phyloP scores from a whole-genome alignment of 371 early-diverging fungal genomes.

The Mucor saturninus region DNA sequence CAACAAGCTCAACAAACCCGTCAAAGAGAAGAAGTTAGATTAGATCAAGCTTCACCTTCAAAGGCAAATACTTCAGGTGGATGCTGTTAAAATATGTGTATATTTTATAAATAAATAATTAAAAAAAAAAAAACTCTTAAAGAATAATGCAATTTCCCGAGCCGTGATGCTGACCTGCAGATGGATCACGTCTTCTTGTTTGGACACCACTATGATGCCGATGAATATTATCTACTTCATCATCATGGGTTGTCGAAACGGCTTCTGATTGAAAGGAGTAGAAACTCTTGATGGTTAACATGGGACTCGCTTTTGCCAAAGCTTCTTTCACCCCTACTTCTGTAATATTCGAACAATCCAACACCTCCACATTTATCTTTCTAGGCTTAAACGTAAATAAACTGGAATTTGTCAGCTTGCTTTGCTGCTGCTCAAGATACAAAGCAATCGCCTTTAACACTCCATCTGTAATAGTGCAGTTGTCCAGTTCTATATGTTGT shows the following conservation, averaged over 20 bases:
- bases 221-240: not conserved
- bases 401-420: slow-evolving; percentile 13
- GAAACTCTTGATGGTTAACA: slow-evolving; percentile 48
- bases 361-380: slow-evolving; percentile 40
- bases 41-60: slow-evolving; percentile 38
- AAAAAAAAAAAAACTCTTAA: not conserved
- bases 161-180: slow-evolving; percentile 17
- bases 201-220: not conserved
- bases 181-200: slow-evolving; percentile 11
- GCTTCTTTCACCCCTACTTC: slow-evolving; percentile 44
- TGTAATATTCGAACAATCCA: slow-evolving; percentile 52
- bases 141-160: slow-evolving; percentile 36
- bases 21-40: slow-evolving; percentile 51
- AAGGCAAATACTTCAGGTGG: slow-evolving; percentile 30
- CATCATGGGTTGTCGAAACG: no score
- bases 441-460: slow-evolving; percentile 35
- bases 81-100: slow-evolving; percentile 16
- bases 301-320: slow-evolving; percentile 37
- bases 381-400: slow-evolving; percentile 15
- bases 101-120: not conserved
- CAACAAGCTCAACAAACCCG: slow-evolving; percentile 56
- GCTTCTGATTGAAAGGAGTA: slow-evolving; percentile 39
- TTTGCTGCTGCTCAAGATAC: slow-evolving; percentile 19
- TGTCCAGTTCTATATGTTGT: slow-evolving; percentile 45
- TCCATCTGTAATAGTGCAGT: slow-evolving; percentile 46